phyloP scores from a whole-genome alignment of 352 stramenopile species.

The Phytophthora nicotianae region DNA sequence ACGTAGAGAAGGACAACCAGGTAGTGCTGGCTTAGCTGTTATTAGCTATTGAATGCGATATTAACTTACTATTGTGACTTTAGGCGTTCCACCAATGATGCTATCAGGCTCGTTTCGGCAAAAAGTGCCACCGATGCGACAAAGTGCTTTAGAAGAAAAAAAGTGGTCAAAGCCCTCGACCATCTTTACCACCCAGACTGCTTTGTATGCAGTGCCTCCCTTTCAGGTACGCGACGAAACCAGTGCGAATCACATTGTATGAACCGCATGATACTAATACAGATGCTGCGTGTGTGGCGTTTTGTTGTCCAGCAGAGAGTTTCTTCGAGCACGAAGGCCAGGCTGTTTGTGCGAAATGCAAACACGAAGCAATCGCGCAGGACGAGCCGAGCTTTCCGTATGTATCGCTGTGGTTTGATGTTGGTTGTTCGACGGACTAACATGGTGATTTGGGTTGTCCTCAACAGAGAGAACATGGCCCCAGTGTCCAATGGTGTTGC shows the following conservation, averaged over 20 bases:
- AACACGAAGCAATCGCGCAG: slow-evolving; percentile 71
- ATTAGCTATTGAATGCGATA: neutral
- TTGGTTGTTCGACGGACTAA: slow-evolving; percentile 1
- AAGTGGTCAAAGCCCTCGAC: slow-evolving; percentile 85
- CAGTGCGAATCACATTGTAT: neutral
- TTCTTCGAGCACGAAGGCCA: slow-evolving; percentile 84
- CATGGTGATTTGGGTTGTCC: neutral
- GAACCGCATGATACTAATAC: slow-evolving; percentile 25
- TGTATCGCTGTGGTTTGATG: slow-evolving; percentile 23
- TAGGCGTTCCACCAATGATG: slow-evolving; percentile 82
- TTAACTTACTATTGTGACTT: slow-evolving; percentile 12
- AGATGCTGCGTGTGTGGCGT: slow-evolving; percentile 13
- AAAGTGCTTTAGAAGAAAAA: slow-evolving; percentile 84
- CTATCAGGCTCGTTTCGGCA: slow-evolving; percentile 80
- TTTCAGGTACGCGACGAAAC: slow-evolving; percentile 54
- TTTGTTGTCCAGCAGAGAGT: slow-evolving; percentile 62
- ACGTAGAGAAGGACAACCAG: slow-evolving; percentile 83
- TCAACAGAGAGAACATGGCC: slow-evolving; percentile 51
- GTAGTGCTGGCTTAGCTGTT: slow-evolving; percentile 26
- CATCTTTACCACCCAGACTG: slow-evolving; percentile 86
- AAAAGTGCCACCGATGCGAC: slow-evolving; percentile 79
- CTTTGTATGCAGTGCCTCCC: slow-evolving; percentile 80
- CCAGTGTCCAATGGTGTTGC: slow-evolving; percentile 62
- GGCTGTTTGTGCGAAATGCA: slow-evolving; percentile 80
- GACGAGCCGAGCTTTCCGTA: slow-evolving; percentile 53